Evolutionary conservation across 345 rosid genomes (phyloP).

Genomic region (Lepidium aucheri): DNA sequence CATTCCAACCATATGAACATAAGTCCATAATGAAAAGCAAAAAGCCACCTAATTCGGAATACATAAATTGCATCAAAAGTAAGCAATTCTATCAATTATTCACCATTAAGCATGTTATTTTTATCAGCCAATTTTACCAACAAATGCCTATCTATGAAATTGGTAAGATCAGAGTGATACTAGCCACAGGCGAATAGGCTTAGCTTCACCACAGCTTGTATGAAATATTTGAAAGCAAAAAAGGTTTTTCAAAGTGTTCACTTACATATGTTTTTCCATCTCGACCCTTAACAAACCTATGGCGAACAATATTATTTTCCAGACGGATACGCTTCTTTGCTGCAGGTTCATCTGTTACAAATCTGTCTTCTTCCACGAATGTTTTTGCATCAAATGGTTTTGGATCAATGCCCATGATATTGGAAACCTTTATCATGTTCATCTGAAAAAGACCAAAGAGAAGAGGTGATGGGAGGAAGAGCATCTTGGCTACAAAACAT

Average conservation of each 20-base stretch:
- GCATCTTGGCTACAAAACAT: background rate
- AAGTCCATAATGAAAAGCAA: background rate
- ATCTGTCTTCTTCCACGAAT: conserved; percentile 83
- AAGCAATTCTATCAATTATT: background rate
- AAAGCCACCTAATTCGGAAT: background rate
- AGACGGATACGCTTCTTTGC: conserved; percentile 66
- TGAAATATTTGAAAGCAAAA: background rate
- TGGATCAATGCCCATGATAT: conserved; percentile 95
- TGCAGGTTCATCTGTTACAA: conserved; percentile 84
- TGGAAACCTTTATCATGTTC: conserved; percentile 90
- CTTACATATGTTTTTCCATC: conserved; percentile 76
- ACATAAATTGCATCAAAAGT: background rate
- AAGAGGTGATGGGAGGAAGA: background rate
- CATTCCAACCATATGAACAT: conserved; percentile 1
- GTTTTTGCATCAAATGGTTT: conserved; percentile 90
- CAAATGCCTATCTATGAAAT: conserved; percentile 6
- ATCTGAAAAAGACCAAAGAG: conserved; percentile 45
- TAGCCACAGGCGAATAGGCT: background rate
- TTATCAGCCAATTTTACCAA: background rate
- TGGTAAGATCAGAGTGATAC: background rate
- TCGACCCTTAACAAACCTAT: conserved; percentile 61
- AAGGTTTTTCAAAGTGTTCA: conserved; percentile 15
- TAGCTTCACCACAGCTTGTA: background rate
- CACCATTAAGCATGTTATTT: background rate
- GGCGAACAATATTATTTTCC: conserved; percentile 90